Conservation (phyloP, 768 basidiomycete genomes). For the Tricholoma matsutake region DNA sequence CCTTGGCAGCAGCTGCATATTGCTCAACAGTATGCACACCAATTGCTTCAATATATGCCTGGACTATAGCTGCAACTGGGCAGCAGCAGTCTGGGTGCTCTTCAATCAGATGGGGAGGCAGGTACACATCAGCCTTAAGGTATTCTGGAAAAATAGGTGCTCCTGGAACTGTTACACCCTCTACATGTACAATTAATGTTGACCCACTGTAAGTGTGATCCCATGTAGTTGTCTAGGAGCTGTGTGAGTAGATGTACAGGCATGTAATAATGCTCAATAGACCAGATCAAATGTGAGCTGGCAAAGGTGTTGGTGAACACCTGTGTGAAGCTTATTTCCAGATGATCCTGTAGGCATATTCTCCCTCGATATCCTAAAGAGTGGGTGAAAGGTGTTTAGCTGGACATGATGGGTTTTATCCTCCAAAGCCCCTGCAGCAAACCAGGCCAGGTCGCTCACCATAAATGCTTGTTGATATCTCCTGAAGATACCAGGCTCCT, state of each 20-base stretch:
- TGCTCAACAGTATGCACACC: neutral
- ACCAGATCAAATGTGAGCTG: neutral
- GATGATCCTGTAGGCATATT: neutral
- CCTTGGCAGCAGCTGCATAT: too few species aligned
- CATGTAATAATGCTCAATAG: neutral
- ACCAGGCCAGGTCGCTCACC: neutral
- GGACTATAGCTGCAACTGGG: neutral
- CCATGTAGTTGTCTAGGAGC: neutral
- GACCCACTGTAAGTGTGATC: neutral
- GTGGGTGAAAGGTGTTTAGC: neutral
- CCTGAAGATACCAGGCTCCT: neutral
- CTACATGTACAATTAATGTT: neutral
- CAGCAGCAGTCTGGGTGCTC: neutral
- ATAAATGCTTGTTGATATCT: neutral
- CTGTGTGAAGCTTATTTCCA: neutral
- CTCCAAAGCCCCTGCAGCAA: neutral
- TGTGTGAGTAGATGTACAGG: neutral
- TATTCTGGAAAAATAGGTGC: neutral
- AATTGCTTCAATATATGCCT: neutral
- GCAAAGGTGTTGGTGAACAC: neutral
- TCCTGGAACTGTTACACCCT: neutral
- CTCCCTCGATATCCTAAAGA: neutral
- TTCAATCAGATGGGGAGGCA: neutral
- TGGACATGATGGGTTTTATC: neutral
- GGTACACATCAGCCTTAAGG: neutral